Base-by-base conservation (phyloP, 805 yeast genomes). In the Kodamaea jinghongensis region DNA sequence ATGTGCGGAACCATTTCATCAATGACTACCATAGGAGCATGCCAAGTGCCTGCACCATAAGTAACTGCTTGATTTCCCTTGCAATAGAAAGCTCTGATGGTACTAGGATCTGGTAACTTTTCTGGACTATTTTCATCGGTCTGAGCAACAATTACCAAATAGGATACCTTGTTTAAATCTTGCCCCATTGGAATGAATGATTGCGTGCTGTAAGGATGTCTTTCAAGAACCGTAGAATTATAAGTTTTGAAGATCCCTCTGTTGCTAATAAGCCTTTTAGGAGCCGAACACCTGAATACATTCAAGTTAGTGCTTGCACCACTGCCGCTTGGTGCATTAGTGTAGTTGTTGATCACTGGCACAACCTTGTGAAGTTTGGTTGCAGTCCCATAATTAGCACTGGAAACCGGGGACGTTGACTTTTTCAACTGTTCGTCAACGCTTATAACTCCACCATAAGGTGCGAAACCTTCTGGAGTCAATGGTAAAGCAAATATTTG, bases 311-410 rank as follows among this genome's bases (percentile, higher is more conserved):
- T 78, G 0, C 76, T 69, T 0, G 86, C 75, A 7, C 65, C 51
- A 17, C 45, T 51, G 4, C 72, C 67, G 45, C 81, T 71, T 4
- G 78, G 73, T 7, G 80, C 71, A 3, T 61, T 20, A 3, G 45
- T 42, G 49, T 71, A 86, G 33, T 69, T 62, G 56, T 83, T 83
- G 3, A 61, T 62, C 3, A 85, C 69, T 2, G 87, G 83, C 1
- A 93, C 80, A 4, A 89, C 93, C 45, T 81, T 73, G 46, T 76
- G 78, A 33, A 87, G 59, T 52, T 90, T 90, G 4, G 76, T 68
- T 1, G 97, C 97, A 2, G 97, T 90, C n/a, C 97, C 97, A 55
- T 90, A 89, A 62, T 90, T 90, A 4, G 96, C 97, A 14, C 74
- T 63, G 6, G 52, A 40, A 4, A 74, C 56, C 23, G 71, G 58